Evolutionary conservation across 2,329 filamentous ascomycete species (phyloP), one percentile per base, ranked within the genome.

Genomic region (Piedraia hortae): DNA sequence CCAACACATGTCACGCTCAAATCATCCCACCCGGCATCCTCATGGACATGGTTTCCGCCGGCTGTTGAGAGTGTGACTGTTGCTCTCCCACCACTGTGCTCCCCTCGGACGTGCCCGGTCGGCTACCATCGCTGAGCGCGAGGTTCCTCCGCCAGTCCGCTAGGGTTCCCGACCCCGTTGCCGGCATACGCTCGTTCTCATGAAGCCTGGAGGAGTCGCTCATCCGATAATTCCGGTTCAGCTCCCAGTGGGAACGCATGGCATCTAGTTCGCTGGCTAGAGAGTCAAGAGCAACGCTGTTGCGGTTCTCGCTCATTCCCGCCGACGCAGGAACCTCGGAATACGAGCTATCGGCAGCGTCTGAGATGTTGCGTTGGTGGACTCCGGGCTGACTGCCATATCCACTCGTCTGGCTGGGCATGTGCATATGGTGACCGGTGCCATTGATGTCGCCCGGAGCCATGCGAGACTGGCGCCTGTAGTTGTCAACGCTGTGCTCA

Each of bases 241-340:
- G 90, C 48, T 93, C 78, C 85, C 85, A 97, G 37, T 91, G 80
- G 23, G 57, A 74, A 23, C 82, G 65, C 21, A 97, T 56, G 7
- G 74, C 72, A 43, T 97, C 85, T 5, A 97, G 63, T 49, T 97
- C 85, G 30, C 64, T 77, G 6, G 85, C 82, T 12, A 97, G 61
- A 31, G 70, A 85, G 45, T 97, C 85, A 10, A 97, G 59, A 3
- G 26, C 42, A 34, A 43, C 16, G 15, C 46, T 44, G 23, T 47
- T 43, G 23, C 41, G 38, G 21, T 29, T 33, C 16, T 31, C 26
- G 12, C 28, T 27, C 19, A 28, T 31, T 18, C 25, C 29, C 9
- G 24, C 21, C 4, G 25, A 25, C 18, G 34, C 26, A 20, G 20
- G 26, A 12, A 25, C 23, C 31, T 58, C 56, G 11, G 49, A 47